These are phyloP conservation scores for Clathrospora elynae DNA, from an alignment of 2,329 filamentous ascomycete genomes.

Conservation along the genomic window DNA sequence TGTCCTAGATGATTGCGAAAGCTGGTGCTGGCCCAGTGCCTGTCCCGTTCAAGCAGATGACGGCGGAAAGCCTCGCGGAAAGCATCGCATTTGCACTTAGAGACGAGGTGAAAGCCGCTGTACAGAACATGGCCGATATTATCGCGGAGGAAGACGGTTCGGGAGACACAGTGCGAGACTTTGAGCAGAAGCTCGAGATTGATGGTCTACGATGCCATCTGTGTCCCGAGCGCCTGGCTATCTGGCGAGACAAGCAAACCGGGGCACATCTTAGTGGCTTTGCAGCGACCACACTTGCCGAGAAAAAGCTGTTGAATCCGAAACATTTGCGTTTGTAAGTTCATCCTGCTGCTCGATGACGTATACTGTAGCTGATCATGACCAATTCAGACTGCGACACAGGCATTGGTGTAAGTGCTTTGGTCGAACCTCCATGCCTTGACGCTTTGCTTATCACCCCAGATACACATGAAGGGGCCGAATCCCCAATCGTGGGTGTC, in stretches of 20 bases:
- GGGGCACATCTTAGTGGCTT: slow-evolving; percentile 26
- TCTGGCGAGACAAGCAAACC: slow-evolving; percentile 27
- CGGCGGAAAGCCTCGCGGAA: slow-evolving; percentile 51
- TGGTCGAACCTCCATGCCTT: not conserved
- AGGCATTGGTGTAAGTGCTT: slow-evolving; percentile 26
- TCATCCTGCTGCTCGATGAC: not conserved
- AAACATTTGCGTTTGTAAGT: slow-evolving; percentile 21
- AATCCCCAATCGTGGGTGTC: slow-evolving; percentile 15
- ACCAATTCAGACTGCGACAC: slow-evolving; percentile 20
- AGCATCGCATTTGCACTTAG: slow-evolving; percentile 55
- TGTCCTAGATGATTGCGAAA: slow-evolving; percentile 53
- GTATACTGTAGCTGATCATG: not conserved
- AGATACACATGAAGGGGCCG: slow-evolving; percentile 29
- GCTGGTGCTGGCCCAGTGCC: slow-evolving; percentile 57
- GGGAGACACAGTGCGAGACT: slow-evolving; percentile 14
- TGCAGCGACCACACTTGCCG: slow-evolving; percentile 15
- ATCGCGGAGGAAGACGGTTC: slow-evolving; percentile 27
- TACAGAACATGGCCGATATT: slow-evolving; percentile 23
- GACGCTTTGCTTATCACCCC: slow-evolving; percentile 7
- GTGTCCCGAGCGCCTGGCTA: slow-evolving; percentile 24
- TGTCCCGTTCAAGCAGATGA: slow-evolving; percentile 55
- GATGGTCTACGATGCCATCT: slow-evolving; percentile 28
- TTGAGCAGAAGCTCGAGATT: slow-evolving; percentile 16
- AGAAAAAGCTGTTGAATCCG: slow-evolving; percentile 12
- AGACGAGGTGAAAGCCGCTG: slow-evolving; percentile 36